Evolutionary conservation across 257 asterid genomes (phyloP).

Genomic region (Solanum tacnaense): DNA sequence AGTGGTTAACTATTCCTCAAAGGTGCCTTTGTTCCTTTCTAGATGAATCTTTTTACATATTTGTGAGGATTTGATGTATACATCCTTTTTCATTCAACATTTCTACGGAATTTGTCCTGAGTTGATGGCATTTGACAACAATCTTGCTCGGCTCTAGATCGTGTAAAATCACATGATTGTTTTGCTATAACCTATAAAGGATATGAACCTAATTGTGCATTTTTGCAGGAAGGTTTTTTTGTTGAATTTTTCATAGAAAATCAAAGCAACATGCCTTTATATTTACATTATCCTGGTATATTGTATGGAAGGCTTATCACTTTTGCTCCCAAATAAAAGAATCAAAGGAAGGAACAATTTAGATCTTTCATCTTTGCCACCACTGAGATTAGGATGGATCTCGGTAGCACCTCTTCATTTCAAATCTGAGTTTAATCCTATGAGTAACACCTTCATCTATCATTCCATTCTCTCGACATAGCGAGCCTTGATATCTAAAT

Average conservation of each 20-base stretch:
- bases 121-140: not conserved
- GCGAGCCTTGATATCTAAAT: not conserved
- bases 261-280: not conserved
- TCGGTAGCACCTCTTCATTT: not conserved
- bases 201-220: not conserved
- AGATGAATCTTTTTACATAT: not conserved
- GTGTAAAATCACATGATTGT: not conserved
- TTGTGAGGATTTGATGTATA: not conserved
- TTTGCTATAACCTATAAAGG: not conserved
- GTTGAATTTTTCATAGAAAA: not conserved
- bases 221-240: not conserved
- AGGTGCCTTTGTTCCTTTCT: conserved; percentile 1
- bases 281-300: not conserved
- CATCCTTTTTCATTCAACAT: not conserved
- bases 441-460: not conserved
- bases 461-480: not conserved
- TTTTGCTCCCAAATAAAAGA: not conserved
- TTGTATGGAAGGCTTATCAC: not conserved
- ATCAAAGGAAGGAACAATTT: not conserved
- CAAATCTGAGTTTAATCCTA: not conserved
- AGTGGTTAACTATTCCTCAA: not conserved
- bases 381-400: not conserved
- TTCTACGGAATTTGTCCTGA: not conserved
- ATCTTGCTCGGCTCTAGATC: not conserved
- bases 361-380: not conserved